Evolutionary conservation across 495 filamentous ascomycete species (phyloP), one percentile per base, ranked within the genome.

Genomic region (Penicillium riverlandense): DNA sequence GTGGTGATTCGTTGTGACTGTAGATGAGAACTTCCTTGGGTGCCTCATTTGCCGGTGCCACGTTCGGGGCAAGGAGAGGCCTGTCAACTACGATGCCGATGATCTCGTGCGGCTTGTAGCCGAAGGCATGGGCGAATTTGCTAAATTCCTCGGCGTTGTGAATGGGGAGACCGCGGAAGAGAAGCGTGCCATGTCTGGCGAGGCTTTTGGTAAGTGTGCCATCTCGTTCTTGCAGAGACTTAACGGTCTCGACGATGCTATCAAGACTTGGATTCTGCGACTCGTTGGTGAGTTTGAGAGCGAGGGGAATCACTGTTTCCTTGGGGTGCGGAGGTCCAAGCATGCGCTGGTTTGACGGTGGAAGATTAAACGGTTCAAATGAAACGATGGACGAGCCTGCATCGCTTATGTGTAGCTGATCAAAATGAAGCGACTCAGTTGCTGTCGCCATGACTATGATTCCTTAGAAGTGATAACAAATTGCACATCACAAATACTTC

Each of bases 291-390:
- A 63, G 70, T 7, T 56, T 58, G 5, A 76, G 50, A 0, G 71
- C 70, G 5, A 76, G 61, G 4, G 72, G 72, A 8, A 62, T 70
- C 3, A 55, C 49, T 11, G 64, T 70, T 22, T 65, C 50, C 11
- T 49, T 34, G 9, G 67, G 67, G 56, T 74, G 70, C 11, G 70
- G 72, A 13, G 61, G 36, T 13, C 58, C 54, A 7, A 71, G 63
- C 4, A 49, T 42, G 7, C 66, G 67, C 41, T 73, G 69, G 45
- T 75, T 75, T 6, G 58, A 62, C 5, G 63, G 85, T 88, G 40
- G 88, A 57, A 37, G 76, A 76, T 48, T 87, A 80, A 74, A 96
- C 83, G 51, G 84, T 84, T 50, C 73, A 45, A 66, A 59, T 6
- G 44, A 47, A n/a, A 57, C 34, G 11, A 33, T 28, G 2, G 33